Percentiles rank a stretch among this genome's conserved stretches.
phyloP scores from a whole-genome alignment of 345 rosid species.

The Moringa oleifera region DNA sequence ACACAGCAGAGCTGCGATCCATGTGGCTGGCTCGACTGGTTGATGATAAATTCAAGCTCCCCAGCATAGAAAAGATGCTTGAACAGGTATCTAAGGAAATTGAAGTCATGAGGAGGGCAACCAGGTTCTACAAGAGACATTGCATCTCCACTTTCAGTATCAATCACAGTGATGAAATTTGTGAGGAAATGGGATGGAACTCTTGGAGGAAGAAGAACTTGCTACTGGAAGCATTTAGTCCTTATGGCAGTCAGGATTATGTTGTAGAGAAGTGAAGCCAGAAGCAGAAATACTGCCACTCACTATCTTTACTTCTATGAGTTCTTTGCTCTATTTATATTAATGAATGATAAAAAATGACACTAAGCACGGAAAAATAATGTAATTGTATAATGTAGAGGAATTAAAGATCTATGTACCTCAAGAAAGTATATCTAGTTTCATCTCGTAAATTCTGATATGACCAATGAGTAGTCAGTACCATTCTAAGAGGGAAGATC shows the following conservation, averaged over 20 bases:
- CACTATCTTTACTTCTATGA: neutral
- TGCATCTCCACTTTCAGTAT: conserved; percentile 92
- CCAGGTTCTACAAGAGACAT: conserved; percentile 70
- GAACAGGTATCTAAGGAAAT: conserved; percentile 48
- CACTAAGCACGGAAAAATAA: neutral
- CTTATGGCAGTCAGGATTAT: conserved; percentile 64
- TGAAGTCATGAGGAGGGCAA: conserved; percentile 50
- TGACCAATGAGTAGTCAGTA: no score
- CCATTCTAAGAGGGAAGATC: no score
- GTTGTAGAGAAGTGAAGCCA: neutral
- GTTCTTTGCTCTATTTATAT: neutral
- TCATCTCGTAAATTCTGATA: no score
- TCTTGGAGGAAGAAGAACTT: conserved; percentile 62
- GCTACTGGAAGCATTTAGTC: conserved; percentile 71
- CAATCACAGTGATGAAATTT: conserved; percentile 74
- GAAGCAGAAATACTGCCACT: neutral
- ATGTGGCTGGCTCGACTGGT: conserved; percentile 58
- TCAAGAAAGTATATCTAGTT: neutral
- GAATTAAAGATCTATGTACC: neutral
- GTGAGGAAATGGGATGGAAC: conserved; percentile 76
- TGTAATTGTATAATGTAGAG: no score
- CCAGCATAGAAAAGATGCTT: conserved; percentile 59
- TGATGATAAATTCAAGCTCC: conserved; percentile 59
- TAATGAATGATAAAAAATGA: neutral
- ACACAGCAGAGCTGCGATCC: conserved; percentile 72